Percentiles rank a stretch among this genome's conserved stretches.
phyloP scores from a whole-genome alignment of 2,329 filamentous ascomycete genomes.

The Thelonectria olida region DNA sequence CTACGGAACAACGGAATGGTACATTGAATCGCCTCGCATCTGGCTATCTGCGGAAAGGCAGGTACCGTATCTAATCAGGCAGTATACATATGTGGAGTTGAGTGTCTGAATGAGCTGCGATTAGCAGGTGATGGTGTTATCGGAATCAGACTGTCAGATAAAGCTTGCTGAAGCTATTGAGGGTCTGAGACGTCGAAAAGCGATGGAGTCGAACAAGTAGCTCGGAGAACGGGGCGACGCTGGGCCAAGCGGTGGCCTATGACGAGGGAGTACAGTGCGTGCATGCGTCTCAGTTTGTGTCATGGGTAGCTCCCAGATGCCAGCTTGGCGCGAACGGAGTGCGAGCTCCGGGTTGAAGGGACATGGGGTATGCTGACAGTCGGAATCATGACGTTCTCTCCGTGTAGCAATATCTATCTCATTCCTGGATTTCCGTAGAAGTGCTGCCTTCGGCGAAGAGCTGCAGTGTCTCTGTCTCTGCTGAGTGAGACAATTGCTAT shows the following conservation, averaged over 20 bases:
- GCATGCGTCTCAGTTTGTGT: neutral
- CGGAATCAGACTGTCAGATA: slow-evolving; percentile 30
- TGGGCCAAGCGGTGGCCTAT: neutral
- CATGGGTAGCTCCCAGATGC: neutral
- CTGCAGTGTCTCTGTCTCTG: neutral
- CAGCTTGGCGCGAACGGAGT: neutral
- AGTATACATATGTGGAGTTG: neutral
- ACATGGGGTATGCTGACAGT: neutral
- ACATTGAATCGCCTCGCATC: neutral
- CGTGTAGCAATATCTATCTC: neutral
- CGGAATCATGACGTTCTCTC: slow-evolving; percentile 5
- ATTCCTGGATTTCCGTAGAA: neutral
- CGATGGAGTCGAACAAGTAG: slow-evolving; percentile 6
- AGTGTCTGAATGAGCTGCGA: slow-evolving; percentile 34
- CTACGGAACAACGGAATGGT: neutral
- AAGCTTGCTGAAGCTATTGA: slow-evolving; percentile 24
- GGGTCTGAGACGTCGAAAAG: neutral
- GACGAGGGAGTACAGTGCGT: neutral
- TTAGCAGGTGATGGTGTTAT: slow-evolving; percentile 40
- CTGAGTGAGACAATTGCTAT: slow-evolving; percentile 14
- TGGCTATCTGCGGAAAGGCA: neutral
- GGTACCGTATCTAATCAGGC: slow-evolving; percentile 9
- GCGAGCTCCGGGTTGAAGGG: neutral
- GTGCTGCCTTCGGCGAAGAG: slow-evolving; percentile 3
- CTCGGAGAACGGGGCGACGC: slow-evolving; percentile 15